Base-by-base conservation (phyloP, 225 moss, liverwort and hornwort genomes). In the Lunularia cruciata region DNA sequence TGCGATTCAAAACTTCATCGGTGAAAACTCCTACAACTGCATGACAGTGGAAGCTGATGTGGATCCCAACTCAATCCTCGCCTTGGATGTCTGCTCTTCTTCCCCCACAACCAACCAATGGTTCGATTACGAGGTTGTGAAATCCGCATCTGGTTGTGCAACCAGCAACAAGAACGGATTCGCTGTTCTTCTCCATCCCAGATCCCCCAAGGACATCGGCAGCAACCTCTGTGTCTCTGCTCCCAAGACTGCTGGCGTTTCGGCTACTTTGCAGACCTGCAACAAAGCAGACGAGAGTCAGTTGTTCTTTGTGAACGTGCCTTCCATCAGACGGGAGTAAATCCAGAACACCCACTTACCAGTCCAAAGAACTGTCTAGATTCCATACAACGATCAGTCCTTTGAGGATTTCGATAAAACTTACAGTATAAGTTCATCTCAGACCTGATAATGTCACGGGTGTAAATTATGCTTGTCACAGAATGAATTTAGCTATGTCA, bases 291-390 rank as follows among this genome's bases (percentile, higher is more conserved):
- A 56, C 55, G 55, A 56, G 11, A 56, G 28, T 23, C 55, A 56
- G 55, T 11, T 56, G 0, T 56, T 27, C 11, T 56, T 56, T 23
- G 23, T 56, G 13, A 56, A 56, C 28, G 55, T 56, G 2, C 55
- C 55, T 5, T 56, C 55, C 3, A 56, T 56, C 55, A 56, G 51
- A 22, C 51, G 51, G n/a, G n/a, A n/a, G n/a, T n/a, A n/a, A n/a
- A n/a, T n/a, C n/a, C n/a, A n/a, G n/a, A n/a, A n/a, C n/a, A n/a
- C n/a, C n/a, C n/a, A n/a, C n/a, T n/a, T n/a, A n/a, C n/a, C n/a
- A n/a, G n/a, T n/a, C n/a, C n/a, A n/a, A n/a, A n/a, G n/a, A n/a
- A n/a, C n/a, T n/a, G n/a, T n/a, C n/a, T n/a, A n/a, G n/a, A n/a
- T n/a, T n/a, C n/a, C n/a, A n/a, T n/a, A n/a, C n/a, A n/a, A n/a